phyloP scores from a whole-genome alignment of 2,329 filamentous ascomycete genomes.

The Hansfordia pulvinata region DNA sequence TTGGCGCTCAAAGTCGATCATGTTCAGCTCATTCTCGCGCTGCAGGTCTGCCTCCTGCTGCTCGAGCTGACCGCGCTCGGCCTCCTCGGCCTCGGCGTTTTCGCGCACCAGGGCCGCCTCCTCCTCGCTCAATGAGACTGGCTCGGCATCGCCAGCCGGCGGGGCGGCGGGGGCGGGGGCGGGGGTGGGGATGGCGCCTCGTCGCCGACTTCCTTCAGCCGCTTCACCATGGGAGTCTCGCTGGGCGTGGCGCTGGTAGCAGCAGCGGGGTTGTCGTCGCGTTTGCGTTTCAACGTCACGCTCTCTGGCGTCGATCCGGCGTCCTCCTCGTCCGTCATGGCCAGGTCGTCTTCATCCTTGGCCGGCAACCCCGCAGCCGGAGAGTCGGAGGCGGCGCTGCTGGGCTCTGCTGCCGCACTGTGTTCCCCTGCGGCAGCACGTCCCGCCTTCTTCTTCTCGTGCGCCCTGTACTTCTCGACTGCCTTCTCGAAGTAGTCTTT shows the following conservation, averaged over 20 bases:
- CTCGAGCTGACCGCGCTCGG: slow-evolving; percentile 16
- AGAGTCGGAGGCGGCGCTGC: slow-evolving; percentile 8
- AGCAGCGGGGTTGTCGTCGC: slow-evolving; percentile 27
- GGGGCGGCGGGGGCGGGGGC: slow-evolving; percentile 34
- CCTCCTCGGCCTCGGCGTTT: slow-evolving; percentile 40
- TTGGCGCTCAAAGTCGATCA: slow-evolving; percentile 19
- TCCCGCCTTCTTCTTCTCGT: slow-evolving; percentile 50
- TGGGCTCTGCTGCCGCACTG: slow-evolving; percentile 12
- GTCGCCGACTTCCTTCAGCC: slow-evolving; percentile 31
- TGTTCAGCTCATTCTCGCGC: slow-evolving; percentile 23
- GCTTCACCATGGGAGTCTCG: slow-evolving; percentile 42
- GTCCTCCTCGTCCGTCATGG: slow-evolving; percentile 29
- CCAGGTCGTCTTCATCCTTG: slow-evolving; percentile 20
- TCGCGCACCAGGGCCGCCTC: slow-evolving; percentile 35
- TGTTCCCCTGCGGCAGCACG: slow-evolving; percentile 13
- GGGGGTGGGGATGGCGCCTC: slow-evolving; percentile 21
- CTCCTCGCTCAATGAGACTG: slow-evolving; percentile 31
- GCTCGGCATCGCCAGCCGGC: no score
- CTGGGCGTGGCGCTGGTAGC: slow-evolving; percentile 33
- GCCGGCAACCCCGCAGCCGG: slow-evolving; percentile 9
- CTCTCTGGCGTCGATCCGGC: slow-evolving; percentile 28
- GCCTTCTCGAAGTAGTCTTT: slow-evolving; percentile 81
- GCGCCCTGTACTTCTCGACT: slow-evolving; percentile 56
- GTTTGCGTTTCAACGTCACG: slow-evolving; percentile 51
- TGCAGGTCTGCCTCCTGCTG: slow-evolving; percentile 21